Evolutionary conservation across 2,329 filamentous ascomycete species (phyloP).

Genomic region (Penicillium sp.): DNA sequence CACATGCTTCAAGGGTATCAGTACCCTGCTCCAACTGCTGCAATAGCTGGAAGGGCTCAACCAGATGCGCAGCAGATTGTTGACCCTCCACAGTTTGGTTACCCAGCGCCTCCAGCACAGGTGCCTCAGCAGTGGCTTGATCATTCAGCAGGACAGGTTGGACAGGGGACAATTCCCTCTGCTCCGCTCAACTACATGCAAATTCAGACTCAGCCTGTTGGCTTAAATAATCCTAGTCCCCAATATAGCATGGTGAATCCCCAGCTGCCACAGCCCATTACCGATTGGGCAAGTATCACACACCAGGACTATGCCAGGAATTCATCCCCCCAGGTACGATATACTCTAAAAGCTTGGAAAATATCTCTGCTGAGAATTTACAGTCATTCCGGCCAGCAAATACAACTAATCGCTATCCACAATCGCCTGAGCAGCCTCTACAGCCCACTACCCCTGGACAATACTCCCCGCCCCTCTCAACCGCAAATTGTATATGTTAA

Average conservation of each 20-base stretch:
- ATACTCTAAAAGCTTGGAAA: not conserved
- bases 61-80: not conserved
- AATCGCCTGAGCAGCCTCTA: constrained; percentile 2
- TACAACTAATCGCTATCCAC: constrained; percentile 14
- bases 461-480: constrained; percentile 14
- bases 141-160: not conserved
- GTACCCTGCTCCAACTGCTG: not conserved
- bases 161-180: not conserved
- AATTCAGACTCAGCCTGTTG: not conserved
- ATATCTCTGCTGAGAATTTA: not conserved
- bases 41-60: not conserved
- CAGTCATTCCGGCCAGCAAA: not conserved
- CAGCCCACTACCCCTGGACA: constrained; percentile 4
- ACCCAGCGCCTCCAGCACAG: constrained; percentile 15
- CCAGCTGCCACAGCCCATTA: constrained; percentile 9
- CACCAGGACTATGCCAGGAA: not conserved
- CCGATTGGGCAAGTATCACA: constrained; percentile 6
- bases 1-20: constrained; percentile 11
- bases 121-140: not conserved
- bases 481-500: constrained; percentile 44
- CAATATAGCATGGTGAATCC: not conserved
- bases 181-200: not conserved
- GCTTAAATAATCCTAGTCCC: not conserved
- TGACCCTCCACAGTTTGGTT: constrained; percentile 15
- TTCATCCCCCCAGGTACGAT: not conserved